Conservation (phyloP, 2,329 filamentous ascomycete species). For the Didymella segeticola region DNA sequence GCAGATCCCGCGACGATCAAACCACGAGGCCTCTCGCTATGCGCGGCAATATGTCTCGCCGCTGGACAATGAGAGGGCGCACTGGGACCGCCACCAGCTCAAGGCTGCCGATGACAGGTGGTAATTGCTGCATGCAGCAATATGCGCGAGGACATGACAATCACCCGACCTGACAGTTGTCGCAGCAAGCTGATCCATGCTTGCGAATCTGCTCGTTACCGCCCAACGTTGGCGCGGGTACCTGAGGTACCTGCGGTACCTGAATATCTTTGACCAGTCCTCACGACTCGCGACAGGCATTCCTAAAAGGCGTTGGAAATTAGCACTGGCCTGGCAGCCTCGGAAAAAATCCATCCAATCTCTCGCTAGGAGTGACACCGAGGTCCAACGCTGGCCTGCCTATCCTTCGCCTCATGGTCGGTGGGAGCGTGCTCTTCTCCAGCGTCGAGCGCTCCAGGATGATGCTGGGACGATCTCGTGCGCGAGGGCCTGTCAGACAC, state of each 20-base stretch:
- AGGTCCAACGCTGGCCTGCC: conserved; percentile 1
- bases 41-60: not conserved
- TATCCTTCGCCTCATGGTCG: conserved; percentile 10
- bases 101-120: not conserved
- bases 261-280: conserved; percentile 13
- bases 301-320: conserved; percentile 7
- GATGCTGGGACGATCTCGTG: conserved; percentile 5
- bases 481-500: conserved; percentile 13
- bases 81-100: not conserved
- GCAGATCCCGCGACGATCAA: conserved; percentile 1
- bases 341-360: conserved; percentile 3
- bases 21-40: not conserved
- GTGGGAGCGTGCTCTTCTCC: conserved; percentile 16
- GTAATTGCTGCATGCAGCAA: conserved; percentile 10
- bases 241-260: too few relatives aligned
- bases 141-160: conserved; percentile 13
- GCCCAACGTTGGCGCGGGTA: conserved; percentile 15
- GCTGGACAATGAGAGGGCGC: not conserved
- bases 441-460: conserved; percentile 19
- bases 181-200: conserved; percentile 15
- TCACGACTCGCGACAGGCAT: conserved; percentile 7
- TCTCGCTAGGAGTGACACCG: not conserved
- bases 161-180: conserved; percentile 6
- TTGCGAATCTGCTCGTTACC: conserved; percentile 12
- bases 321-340: conserved; percentile 1